Conservation (phyloP, 2,329 filamentous ascomycete species). For the Sporothrix inflata region DNA sequence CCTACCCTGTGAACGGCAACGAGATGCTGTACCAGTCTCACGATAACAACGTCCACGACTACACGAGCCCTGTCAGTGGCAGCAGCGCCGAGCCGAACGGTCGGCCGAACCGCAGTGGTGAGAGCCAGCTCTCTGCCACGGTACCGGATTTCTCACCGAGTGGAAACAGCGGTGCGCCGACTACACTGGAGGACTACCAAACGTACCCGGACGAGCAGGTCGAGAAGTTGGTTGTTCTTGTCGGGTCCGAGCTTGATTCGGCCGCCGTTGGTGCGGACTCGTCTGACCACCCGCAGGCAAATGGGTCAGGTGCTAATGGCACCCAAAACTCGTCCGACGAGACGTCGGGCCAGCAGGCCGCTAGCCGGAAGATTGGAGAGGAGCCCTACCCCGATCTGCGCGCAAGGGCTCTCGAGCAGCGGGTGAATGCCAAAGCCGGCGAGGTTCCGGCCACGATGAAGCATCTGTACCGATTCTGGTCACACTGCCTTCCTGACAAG, state of each 20-base stretch:
- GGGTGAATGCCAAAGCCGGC: conserved; percentile 41
- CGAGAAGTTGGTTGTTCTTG: conserved; percentile 39
- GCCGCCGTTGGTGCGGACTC: not conserved
- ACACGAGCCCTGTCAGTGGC: conserved; percentile 36
- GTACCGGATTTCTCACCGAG: conserved; percentile 64
- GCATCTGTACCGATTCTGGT: conserved; percentile 75
- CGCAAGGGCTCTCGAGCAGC: conserved; percentile 45
- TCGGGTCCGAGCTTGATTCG: conserved; percentile 33
- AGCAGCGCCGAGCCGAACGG: conserved; percentile 45
- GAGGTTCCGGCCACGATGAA: conserved; percentile 61
- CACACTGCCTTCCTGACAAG: conserved; percentile 70
- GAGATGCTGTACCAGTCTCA: conserved; percentile 41
- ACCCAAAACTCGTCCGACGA: conserved; percentile 2
- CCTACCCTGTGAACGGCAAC: conserved; percentile 38
- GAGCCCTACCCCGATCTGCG: conserved; percentile 44
- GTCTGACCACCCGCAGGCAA: not conserved
- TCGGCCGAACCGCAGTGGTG: conserved; percentile 45
- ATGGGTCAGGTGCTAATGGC: conserved; percentile 11
- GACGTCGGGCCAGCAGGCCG: not conserved
- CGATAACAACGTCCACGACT: conserved; percentile 21
- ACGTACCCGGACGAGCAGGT: conserved; percentile 41
- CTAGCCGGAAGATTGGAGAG: conserved; percentile 10
- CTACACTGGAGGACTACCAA: conserved; percentile 41
- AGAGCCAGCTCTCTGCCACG: conserved; percentile 62
- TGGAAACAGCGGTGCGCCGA: conserved; percentile 31